Conservation (phyloP, 768 basidiomycete genomes). For the Phaeotremella skinneri region DNA sequence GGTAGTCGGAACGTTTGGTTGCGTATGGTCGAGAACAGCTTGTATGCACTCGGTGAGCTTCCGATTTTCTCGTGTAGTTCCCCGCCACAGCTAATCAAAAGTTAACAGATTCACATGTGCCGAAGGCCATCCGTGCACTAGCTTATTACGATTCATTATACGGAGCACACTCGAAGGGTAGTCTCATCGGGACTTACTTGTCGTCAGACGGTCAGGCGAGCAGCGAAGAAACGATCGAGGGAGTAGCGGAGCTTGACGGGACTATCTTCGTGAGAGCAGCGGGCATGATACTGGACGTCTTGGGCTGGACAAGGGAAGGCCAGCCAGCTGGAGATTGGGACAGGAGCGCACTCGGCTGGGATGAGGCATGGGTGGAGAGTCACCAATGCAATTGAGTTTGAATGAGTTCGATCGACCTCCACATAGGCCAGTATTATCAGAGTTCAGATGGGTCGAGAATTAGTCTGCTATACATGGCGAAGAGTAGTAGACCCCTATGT, state of each 20-base stretch:
- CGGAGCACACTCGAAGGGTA: conserved; percentile 22
- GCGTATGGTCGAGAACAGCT: conserved; percentile 23
- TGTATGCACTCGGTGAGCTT: conserved; percentile 33
- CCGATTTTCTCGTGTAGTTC: background rate
- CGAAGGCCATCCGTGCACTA: conserved; percentile 38
- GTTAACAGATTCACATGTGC: conserved; percentile 38
- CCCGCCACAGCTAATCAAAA: background rate
- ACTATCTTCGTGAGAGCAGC: conserved; percentile 34
- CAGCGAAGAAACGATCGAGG: conserved; percentile 30
- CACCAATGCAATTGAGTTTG: too few relatives aligned
- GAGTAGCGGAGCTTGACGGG: conserved; percentile 30
- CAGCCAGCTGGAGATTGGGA: conserved; percentile 34
- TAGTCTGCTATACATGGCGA: too few relatives aligned
- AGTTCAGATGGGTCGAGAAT: too few relatives aligned
- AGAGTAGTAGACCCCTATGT: too few relatives aligned
- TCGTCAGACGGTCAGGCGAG: background rate
- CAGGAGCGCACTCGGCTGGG: conserved; percentile 33
- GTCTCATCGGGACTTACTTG: conserved; percentile 20
- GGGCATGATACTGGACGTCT: conserved; percentile 33
- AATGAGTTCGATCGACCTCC: too few relatives aligned
- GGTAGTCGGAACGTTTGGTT: conserved; percentile 34
- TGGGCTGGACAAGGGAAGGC: conserved; percentile 37
- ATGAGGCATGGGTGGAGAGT: conserved; percentile 30
- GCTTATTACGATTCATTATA: conserved; percentile 23
- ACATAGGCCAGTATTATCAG: too few relatives aligned